Base-by-base conservation (phyloP, 2,329 filamentous ascomycete species). In the Ilyonectria destructans region DNA sequence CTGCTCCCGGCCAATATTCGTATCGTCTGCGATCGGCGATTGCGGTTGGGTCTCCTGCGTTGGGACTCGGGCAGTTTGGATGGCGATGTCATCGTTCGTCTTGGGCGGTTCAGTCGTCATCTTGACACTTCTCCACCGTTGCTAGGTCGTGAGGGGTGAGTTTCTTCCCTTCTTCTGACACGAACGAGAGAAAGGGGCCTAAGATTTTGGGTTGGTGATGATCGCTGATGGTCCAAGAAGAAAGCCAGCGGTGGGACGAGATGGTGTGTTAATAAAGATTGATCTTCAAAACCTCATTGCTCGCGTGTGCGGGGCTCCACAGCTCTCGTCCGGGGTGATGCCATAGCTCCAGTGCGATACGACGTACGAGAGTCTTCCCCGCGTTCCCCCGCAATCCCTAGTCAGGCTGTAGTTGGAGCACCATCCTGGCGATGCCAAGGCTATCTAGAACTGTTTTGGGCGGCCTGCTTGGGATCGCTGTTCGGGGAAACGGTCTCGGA, bases 51-150 rank as follows among this genome's bases (percentile, higher is more conserved):
- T 29, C 5, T 51, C 23, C 13, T 31, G 48, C 15, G 15, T 13
- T 21, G 23, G 13, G 23, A 26, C 23, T n/a, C 21, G 48, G 17
- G 33, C 52, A 26, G 52, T 21, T 19, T 40, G 29, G 33, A 37
- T 37, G 52, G 52, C 52, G n/a, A 55, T 33, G 52, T 26, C 52
- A 40, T 33, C 52, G 52, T 55, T 55, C 5, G 52, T 33, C 17
- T 55, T 55, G 33, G 23, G 29, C 4, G 49, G 10, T 21, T 46
- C n/a, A 21, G 43, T 46, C 21, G 48, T 17, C 48, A 51, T 51
- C 45, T 48, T 48, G 9, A 17, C 43, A 46, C 43, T 46, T 46
- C 6, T 40, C 37, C 10, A 17, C 37, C 4, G 21, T 26, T 26
- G 46, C 23, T 21, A 40, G 10, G 10, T 17, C 6, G 37, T 3